phyloP scores from a whole-genome alignment of 768 basidiomycete species.

The Omphalotus guepiniiformis region DNA sequence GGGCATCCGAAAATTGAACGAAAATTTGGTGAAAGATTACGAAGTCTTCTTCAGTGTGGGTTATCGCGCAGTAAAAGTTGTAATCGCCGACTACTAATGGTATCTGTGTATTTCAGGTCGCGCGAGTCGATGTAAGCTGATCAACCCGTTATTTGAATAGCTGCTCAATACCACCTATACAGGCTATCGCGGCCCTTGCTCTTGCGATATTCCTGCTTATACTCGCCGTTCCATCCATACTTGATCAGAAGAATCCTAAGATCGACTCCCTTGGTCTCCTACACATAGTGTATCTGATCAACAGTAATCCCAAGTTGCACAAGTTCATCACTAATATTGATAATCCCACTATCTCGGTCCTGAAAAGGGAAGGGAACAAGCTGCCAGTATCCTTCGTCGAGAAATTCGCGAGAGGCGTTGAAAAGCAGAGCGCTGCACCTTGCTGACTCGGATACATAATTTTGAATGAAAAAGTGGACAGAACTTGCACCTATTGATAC shows the following conservation, averaged over 20 bases:
- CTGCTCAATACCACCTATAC: background rate
- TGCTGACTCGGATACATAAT: no score
- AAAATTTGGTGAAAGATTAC: background rate
- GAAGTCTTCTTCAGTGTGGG: background rate
- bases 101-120: background rate
- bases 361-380: constrained; percentile 1
- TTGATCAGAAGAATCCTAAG: background rate
- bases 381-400: no score
- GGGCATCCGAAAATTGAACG: background rate
- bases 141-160: background rate
- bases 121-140: background rate
- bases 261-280: constrained; percentile 7
- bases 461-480: no score
- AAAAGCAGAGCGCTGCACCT: no score
- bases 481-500: no score
- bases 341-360: background rate
- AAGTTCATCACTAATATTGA: background rate
- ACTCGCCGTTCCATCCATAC: background rate
- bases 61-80: background rate
- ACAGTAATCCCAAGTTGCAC: background rate
- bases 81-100: background rate
- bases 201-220: background rate
- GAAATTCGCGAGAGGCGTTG: no score
- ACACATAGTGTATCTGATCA: constrained; percentile 6
- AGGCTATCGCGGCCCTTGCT: background rate